These are phyloP conservation scores for Prunus fruticosa DNA, from an alignment of 306 rosid genomes.

Conservation along the genomic window DNA sequence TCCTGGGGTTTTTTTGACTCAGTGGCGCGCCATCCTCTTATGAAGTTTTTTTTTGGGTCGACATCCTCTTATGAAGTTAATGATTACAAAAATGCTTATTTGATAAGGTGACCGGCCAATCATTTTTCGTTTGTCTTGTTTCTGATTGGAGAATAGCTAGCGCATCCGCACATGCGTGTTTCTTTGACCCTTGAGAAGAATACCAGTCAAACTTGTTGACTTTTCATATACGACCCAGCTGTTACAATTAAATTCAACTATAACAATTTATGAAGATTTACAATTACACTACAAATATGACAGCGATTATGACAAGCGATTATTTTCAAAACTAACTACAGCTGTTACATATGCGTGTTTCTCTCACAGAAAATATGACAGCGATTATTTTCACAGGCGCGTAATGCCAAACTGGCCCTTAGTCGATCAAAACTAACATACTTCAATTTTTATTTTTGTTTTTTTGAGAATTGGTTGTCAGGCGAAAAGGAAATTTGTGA, in stretches of 20 bases:
- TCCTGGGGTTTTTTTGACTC: background rate
- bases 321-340: no score
- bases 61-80: background rate
- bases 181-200: background rate
- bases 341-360: no score
- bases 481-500: background rate
- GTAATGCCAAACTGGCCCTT: no score
- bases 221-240: background rate
- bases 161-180: constrained; percentile 4
- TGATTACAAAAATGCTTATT: background rate
- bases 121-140: background rate
- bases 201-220: constrained; percentile 6
- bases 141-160: background rate
- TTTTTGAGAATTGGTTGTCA: no score
- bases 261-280: background rate
- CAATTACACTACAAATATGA: no score
- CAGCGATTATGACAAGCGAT: no score
- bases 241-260: background rate
- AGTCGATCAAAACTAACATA: no score
- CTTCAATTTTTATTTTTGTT: no score
- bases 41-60: no score
- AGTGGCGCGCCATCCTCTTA: background rate
- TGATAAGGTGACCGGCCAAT: background rate
- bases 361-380: no score
- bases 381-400: no score